Conservation (phyloP, 495 filamentous ascomycete species). For the Xylaria cubensis region DNA sequence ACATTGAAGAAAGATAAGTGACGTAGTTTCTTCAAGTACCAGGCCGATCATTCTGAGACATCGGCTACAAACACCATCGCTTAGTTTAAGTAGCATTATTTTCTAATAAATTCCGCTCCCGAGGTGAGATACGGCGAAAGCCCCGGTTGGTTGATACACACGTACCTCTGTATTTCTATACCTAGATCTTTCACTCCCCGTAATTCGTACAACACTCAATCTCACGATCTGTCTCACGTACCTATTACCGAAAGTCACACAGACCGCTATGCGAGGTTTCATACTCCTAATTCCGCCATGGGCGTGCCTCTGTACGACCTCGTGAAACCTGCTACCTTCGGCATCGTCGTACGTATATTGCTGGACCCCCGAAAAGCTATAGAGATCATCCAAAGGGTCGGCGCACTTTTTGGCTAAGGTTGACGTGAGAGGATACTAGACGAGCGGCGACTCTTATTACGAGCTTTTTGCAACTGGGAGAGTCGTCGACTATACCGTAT, state of each 20-base stretch:
- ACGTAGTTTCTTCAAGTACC: not conserved
- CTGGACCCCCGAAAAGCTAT: not conserved
- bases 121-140: not conserved
- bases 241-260: not conserved
- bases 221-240: not conserved
- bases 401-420: not conserved
- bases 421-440: not conserved
- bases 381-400: not conserved
- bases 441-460: not conserved
- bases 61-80: not conserved
- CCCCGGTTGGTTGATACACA: not conserved
- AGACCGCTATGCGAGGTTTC: not conserved
- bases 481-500: not conserved
- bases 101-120: not conserved
- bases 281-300: not conserved
- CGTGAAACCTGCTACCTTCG: constrained; percentile 3
- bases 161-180: not conserved
- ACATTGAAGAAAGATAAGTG: not conserved
- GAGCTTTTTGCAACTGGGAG: not conserved
- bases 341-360: not conserved
- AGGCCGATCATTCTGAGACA: not conserved
- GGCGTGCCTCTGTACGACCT: not conserved
- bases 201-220: not conserved
- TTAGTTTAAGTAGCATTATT: not conserved
- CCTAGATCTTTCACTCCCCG: not conserved